Evolutionary conservation across 345 rosid genomes (phyloP), one percentile per base, ranked within the genome.

Genomic region (Pseudoturritis turrita): DNA sequence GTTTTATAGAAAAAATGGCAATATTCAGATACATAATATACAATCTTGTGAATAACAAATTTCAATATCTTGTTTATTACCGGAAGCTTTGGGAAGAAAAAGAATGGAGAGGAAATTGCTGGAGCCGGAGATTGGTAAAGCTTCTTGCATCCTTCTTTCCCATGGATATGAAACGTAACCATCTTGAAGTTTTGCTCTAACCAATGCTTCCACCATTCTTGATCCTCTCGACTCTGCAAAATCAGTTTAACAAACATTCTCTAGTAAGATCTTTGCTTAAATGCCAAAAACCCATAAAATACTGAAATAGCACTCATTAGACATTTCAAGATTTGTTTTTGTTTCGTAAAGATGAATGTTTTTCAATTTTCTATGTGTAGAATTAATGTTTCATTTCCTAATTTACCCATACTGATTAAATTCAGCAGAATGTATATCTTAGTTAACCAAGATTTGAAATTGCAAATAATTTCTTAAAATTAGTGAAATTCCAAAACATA

Each of bases 121-220:
- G 11, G 99, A 89, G 66, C 82, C 81, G 2, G 99, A 85, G 70
- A 95, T 82, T 3, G 81, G 61, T 19, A 95, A 82, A 36, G 79
- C 43, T 75, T 87, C 93, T 63, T 82, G 89, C 96, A 91, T 85
- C 73, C 78, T 75, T 68, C 37, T 83, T 54, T 81, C 86, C 99
- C 99, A 95, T 61, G 93, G 86, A 81, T 95, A 95, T 5, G 89
- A 73, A 33, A 95, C 97, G 25, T 85, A 91, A 71, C 99, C 99
- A 70, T 95, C 97, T 75, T 91, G 99, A 69, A 91, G 96, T 80
- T 74, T 89, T n/a, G 89, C 83, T 35, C 79, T 74, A 0, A 82
- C 72, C 29, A 95, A 76, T 62, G 96, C 99, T 77, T 73, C 87
- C 21, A 84, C 92, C 76, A 95, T 86, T 81, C 96, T 81, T 7